Percentiles rank a stretch among this genome's conserved stretches.
Evolutionary conservation across 176 grass and related monocot species (phyloP).

Genomic region (Paspalum vaginatum): DNA sequence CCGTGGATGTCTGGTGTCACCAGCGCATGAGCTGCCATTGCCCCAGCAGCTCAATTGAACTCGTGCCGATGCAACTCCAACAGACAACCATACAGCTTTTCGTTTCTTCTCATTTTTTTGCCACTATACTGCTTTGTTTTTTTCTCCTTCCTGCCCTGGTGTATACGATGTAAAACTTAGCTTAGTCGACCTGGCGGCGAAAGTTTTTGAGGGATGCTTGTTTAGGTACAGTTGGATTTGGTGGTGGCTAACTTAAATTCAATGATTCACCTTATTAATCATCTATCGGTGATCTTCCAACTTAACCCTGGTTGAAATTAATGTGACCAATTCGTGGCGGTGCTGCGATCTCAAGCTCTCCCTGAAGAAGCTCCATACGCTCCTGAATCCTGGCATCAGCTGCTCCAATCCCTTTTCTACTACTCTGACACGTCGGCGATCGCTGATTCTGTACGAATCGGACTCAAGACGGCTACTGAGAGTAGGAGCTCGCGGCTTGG

Average conservation of each 20-base stretch:
- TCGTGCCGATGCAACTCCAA: slow-evolving; percentile 14
- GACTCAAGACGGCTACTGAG: too few relatives aligned
- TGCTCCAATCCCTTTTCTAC: too few relatives aligned
- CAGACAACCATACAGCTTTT: slow-evolving; percentile 23
- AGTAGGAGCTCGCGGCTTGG: too few relatives aligned
- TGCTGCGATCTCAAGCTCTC: background rate
- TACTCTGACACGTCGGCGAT: too few relatives aligned
- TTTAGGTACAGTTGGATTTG: slow-evolving; percentile 24
- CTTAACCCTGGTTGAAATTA: background rate
- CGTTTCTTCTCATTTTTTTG: slow-evolving; percentile 2
- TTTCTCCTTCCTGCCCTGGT: background rate
- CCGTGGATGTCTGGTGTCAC: slow-evolving; percentile 91
- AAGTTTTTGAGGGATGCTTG: slow-evolving; percentile 32
- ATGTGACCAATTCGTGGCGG: background rate
- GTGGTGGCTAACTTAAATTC: slow-evolving; percentile 26
- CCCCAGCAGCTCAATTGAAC: background rate
- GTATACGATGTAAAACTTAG: slow-evolving; percentile 55
- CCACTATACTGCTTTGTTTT: slow-evolving; percentile 37
- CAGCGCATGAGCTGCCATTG: slow-evolving; percentile 42
- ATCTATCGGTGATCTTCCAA: background rate
- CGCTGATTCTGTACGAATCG: too few relatives aligned
- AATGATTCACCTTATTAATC: slow-evolving; percentile 12
- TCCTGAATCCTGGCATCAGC: background rate
- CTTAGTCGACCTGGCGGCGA: slow-evolving; percentile 41
- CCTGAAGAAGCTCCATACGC: background rate